These are phyloP conservation scores for Metroxylon sagu DNA, from an alignment of 176 grass and related monocot genomes.

Conservation along the genomic window DNA sequence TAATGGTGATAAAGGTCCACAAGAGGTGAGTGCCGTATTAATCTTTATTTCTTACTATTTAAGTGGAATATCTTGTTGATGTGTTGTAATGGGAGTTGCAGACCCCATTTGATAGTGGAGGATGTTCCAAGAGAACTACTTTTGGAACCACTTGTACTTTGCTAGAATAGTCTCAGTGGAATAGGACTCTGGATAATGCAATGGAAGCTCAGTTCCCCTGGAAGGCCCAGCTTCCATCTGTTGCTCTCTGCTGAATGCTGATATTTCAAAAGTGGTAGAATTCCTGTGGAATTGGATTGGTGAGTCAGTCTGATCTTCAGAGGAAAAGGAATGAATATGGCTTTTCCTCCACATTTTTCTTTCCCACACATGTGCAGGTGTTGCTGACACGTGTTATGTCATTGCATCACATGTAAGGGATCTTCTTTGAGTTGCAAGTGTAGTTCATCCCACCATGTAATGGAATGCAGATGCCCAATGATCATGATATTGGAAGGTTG, in stretches of 20 bases:
- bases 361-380: constrained; percentile 7
- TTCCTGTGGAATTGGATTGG: constrained; percentile 10
- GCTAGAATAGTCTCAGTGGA: constrained; percentile 7
- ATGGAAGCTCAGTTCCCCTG: constrained; percentile 14
- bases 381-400: background rate
- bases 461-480: too few relatives aligned
- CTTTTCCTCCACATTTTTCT: constrained; percentile 21
- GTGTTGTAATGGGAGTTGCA: background rate
- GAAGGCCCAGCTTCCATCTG: constrained; percentile 13
- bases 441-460: background rate
- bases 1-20: background rate
- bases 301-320: constrained; percentile 34
- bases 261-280: constrained; percentile 4
- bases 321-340: constrained; percentile 1
- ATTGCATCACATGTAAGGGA: constrained; percentile 3
- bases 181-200: constrained; percentile 13
- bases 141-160: constrained; percentile 22
- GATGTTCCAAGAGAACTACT: constrained; percentile 10
- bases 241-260: constrained; percentile 11
- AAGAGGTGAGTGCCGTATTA: constrained; percentile 4
- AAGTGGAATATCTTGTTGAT: constrained; percentile 1
- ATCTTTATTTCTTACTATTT: constrained; percentile 3
- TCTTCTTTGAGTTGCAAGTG: constrained; percentile 15
- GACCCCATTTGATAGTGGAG: constrained; percentile 5
- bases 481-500: too few relatives aligned